Evolutionary conservation across 148 eudicot genomes (phyloP), one percentile per base, ranked within the genome.

Genomic region (Hydrangea macrophylla): DNA sequence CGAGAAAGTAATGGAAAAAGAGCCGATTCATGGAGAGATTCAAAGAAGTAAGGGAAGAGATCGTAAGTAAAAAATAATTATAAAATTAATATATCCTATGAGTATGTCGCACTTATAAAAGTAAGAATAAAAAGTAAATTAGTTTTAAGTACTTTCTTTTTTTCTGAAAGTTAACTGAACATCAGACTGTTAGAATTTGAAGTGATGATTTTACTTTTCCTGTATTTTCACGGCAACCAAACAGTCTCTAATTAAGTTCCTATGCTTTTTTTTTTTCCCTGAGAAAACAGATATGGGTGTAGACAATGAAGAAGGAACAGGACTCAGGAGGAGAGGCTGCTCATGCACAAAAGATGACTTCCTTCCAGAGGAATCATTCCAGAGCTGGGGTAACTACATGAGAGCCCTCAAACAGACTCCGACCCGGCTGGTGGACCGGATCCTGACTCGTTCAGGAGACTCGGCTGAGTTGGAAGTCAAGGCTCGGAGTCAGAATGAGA

Each of bases 361-460:
- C 61, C 76, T 84, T 27, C 91, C 91, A 0, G 88, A 86, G 68
- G 77, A 84, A 31, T 86, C 88, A 8, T 86, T 86, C 64, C 33
- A 80, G 76, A 79, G 83, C 63, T 84, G 84, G 84, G 75, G 65
- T 0, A 81, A 79, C 63, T 86, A 86, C 58, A 62, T n/a, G 3
- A 31, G 18, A 18, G 84, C 92, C 0, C 55, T 87, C 32, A 82
- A 53, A 63, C 66, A 76, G 25, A 82, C 81, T 1, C 86, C 86
- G 18, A 7, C 67, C 0, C 72, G 92, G 68, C 63, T 87, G 18
- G 40, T 63, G 37, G 82, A 87, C 55, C 76, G 86, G 62, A 39
- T 84, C 6, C 37, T 70, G 24, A 68, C 84, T 40, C 83, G 92
- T 50, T 84, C 92, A 0, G 62, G 64, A 3, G 84, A 78, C 22